Conservation (phyloP, 148 eudicot species). For the Cornus kousa region DNA sequence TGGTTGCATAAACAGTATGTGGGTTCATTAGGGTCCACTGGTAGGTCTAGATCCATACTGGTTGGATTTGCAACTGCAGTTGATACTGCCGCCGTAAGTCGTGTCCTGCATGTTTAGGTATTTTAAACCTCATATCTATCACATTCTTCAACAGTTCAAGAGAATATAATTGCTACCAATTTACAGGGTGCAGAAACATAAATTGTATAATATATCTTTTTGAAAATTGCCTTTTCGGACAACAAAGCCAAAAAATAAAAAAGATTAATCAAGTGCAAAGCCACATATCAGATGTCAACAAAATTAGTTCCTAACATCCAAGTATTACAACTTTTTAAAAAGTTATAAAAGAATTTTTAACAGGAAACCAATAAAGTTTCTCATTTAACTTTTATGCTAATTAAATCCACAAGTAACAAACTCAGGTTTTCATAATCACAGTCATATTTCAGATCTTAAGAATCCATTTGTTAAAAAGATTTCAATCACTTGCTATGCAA, state of each 20-base stretch:
- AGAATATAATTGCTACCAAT: neutral
- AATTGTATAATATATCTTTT: neutral
- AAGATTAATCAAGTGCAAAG: too few relatives aligned
- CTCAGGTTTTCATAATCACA: neutral
- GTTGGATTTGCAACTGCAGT: conserved; percentile 55
- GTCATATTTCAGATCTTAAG: neutral
- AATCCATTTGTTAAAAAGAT: neutral
- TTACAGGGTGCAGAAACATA: neutral
- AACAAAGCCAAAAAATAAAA: too few relatives aligned
- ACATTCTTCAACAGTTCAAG: neutral
- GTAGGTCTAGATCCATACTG: conserved; percentile 91
- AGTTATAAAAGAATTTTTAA: too few relatives aligned
- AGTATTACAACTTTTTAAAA: too few relatives aligned
- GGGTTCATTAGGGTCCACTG: conserved; percentile 98
- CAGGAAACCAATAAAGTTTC: too few relatives aligned
- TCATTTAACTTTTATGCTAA: too few relatives aligned
- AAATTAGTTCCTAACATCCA: too few relatives aligned
- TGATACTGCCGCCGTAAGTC: conserved; percentile 37
- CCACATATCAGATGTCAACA: too few relatives aligned
- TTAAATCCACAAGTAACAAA: neutral
- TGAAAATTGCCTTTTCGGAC: neutral
- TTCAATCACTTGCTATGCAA: neutral
- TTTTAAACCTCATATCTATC: conserved; percentile 1
- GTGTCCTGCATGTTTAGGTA: conserved; percentile 52
- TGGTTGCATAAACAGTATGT: conserved; percentile 96